These are phyloP conservation scores for Hymenoscyphus scutula DNA, from an alignment of 2,329 filamentous ascomycete genomes.

Conservation along the genomic window DNA sequence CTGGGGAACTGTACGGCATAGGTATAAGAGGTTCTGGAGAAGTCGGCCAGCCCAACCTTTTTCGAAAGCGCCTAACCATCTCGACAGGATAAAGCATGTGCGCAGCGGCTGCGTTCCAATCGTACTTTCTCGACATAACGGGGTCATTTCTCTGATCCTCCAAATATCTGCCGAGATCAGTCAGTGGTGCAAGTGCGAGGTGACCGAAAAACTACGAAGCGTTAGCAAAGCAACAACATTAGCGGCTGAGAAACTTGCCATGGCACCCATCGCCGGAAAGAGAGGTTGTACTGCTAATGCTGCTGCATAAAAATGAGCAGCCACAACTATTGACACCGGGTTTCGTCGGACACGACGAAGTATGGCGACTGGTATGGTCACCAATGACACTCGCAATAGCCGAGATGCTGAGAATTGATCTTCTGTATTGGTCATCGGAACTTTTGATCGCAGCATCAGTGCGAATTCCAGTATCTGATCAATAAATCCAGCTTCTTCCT, in stretches of 20 bases:
- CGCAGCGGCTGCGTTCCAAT: constrained; percentile 12
- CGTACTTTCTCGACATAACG: constrained; percentile 8
- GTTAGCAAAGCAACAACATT: neutral
- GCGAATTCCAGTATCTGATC: constrained; percentile 11
- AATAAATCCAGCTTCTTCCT: constrained; percentile 5
- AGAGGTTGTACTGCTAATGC: constrained; percentile 12
- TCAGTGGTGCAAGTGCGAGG: constrained; percentile 12
- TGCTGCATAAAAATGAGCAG: constrained; percentile 11
- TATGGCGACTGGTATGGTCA: constrained; percentile 8
- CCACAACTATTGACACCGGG: constrained; percentile 10
- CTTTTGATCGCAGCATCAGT: constrained; percentile 5
- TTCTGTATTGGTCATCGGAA: constrained; percentile 9
- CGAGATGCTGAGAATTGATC: constrained; percentile 14
- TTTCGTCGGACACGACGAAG: constrained; percentile 8
- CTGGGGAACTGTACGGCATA: neutral
- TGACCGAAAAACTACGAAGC: constrained; percentile 12
- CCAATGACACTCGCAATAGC: constrained; percentile 9
- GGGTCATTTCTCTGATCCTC: constrained; percentile 14
- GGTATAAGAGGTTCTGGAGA: constrained; percentile 1
- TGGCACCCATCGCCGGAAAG: constrained; percentile 15
- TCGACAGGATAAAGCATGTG: constrained; percentile 12
- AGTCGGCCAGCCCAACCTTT: constrained; percentile 13
- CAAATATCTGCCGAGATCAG: constrained; percentile 10
- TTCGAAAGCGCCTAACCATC: constrained; percentile 9
- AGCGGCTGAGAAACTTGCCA: constrained; percentile 1